Base-by-base conservation (phyloP, 2,329 filamentous ascomycete species). In the Diplocarpon mali region DNA sequence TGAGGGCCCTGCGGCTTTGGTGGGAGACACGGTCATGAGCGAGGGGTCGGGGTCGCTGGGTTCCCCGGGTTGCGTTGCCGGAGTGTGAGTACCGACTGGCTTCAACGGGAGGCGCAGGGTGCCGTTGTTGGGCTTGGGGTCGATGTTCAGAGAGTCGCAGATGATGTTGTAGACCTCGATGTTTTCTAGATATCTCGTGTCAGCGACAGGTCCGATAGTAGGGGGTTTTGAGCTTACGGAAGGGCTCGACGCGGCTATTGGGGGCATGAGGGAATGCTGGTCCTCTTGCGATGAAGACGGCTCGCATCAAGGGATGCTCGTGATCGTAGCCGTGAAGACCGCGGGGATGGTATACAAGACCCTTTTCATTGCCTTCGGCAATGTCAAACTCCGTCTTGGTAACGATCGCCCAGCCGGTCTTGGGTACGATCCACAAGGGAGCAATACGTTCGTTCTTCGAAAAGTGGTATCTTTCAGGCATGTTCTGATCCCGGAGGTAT, bases 241-340 rank as follows among this genome's bases (percentile, higher is more conserved):
- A 96, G 3, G 73, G 70, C 28, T 85, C 78, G 28, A 96, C 65
- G 51, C 80, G 76, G 62, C 85, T 93, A 56, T 92, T 89, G 0
- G 85, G 79, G 32, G 75, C 68, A 57, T 95, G 89, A 0, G 87
- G 85, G 60, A 98, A 98, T 0, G 90, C 89, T 3, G 92, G 92
- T 0, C 92, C 92, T 32, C 86, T 73, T 1, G 92, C 92, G 39
- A 96, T 73, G 57, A 98, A 98, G 35, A 98, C 93, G 0, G 92
- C 90, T 32, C 92, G 73, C 92, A 98, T 98, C 36, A 98, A 70
- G 0, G 90, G 89, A 61, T 98, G 83, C 58, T 94, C 82, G 57
- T 95, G 83, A 61, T 98, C 92, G 60, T 96, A 98, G 1, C 92
- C 92, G 60, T 98, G 92, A 2, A 98, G 68, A 2, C 92, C 92